Evolutionary conservation across 1,139 yeast genomes (phyloP), one percentile per base, ranked within the genome.

Genomic region (Saccharomycopsis hybrid): DNA sequence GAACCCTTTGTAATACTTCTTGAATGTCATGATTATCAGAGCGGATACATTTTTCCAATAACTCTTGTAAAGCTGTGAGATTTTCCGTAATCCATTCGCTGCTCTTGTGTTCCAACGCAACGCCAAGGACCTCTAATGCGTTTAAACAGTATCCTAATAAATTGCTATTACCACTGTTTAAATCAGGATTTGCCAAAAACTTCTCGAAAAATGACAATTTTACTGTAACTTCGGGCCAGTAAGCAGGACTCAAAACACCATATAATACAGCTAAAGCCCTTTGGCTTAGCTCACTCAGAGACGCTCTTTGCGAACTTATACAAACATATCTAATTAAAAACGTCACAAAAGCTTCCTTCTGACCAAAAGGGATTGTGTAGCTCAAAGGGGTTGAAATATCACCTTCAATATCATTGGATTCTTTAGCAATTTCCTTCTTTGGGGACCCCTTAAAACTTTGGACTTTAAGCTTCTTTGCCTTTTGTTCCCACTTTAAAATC

Each of bases 41-140:
- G 54, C 82, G 79, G 58, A 94, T 73, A 59, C 95, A 83, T 60
- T 87, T 88, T 54, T 88, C 96, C 32, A 92, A 70, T 29, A 94
- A 69, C 52, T 77, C 77, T 58, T 85, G 90, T 42, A 92, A 73
- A 43, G 80, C 80, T 1, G 76, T 69, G 44, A 88, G 68, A 57
- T 87, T 85, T 4, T 80, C 76, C 44, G 84, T 69, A 50, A 90
- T 82, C 96, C 96, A 90, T 27, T 73, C 77, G 0, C 85, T 65
- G 1, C 80, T 66, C 64, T 86, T 86, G 76, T 92, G 85, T 56
- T 82, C 85, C 52, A 92, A 70, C 1, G 89, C 88, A 47, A 89
- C 88, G n/a, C 84, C 83, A 46, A 94, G 73, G 0, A 92, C 97
- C 63, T 88, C 96, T 51, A 94, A 68, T 0, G 98, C 96, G 65